phyloP scores from a whole-genome alignment of 2,329 filamentous ascomycete species.

The Dactylellina drechsleri region DNA sequence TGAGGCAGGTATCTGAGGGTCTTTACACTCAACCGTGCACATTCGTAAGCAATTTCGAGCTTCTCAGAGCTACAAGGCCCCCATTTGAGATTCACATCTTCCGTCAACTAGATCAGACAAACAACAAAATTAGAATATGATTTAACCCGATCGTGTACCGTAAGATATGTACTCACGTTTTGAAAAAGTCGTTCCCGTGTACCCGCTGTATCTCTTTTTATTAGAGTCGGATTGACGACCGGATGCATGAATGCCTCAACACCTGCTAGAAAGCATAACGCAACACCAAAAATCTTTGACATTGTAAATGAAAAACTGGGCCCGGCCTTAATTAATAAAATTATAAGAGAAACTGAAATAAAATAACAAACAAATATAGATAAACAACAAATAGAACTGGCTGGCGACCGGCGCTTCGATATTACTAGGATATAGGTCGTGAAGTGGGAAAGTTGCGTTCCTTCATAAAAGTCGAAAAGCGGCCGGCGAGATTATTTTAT shows the following conservation, averaged over 20 bases:
- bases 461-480: no score
- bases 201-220: constrained; percentile 6
- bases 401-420: constrained; percentile 7
- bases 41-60: constrained; percentile 46
- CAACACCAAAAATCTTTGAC: not conserved
- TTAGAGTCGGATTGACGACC: not conserved
- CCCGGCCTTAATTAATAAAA: constrained; percentile 3
- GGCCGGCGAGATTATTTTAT: no score
- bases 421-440: not conserved
- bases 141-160: not conserved
- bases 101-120: constrained; percentile 61
- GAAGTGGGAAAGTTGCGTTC: not conserved
- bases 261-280: not conserved
- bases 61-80: constrained; percentile 62
- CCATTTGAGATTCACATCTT: constrained; percentile 64
- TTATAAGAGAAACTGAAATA: not conserved
- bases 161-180: constrained; percentile 20
- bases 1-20: not conserved
- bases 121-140: not conserved
- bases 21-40: constrained; percentile 33
- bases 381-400: not conserved
- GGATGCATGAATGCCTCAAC: not conserved
- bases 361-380: not conserved
- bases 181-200: constrained; percentile 35
- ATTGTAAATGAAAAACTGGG: not conserved